A percentile compares a stretch with the other conserved stretches of the same genome.
These are phyloP conservation scores for Xylariaceae sp. DNA, from an alignment of 2,329 filamentous ascomycete species.

Conservation along the genomic window DNA sequence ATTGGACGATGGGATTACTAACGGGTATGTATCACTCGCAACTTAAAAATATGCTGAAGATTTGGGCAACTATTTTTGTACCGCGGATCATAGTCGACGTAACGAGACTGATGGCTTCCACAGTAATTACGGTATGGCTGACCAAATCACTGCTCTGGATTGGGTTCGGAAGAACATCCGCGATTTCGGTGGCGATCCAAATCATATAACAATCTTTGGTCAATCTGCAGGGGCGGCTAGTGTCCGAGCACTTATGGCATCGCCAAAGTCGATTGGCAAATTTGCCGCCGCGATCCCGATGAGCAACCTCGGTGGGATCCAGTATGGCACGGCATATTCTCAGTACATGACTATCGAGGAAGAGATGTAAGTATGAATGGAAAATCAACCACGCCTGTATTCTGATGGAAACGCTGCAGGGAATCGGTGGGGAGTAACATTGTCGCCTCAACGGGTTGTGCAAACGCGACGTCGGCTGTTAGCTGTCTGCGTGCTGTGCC, in stretches of 20 bases:
- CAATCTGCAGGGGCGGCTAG: constrained; percentile 53
- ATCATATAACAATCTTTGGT: constrained; percentile 55
- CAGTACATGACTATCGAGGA: constrained; percentile 56
- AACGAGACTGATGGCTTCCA: too few species aligned
- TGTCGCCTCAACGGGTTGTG: constrained; percentile 51
- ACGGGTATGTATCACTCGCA: constrained; percentile 48
- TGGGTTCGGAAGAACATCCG: constrained; percentile 51
- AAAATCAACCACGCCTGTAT: too few species aligned
- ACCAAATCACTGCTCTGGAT: constrained; percentile 44
- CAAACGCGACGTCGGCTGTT: constrained; percentile 46
- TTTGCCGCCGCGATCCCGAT: constrained; percentile 46
- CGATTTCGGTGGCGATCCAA: constrained; percentile 56
- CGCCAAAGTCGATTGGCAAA: constrained; percentile 44
- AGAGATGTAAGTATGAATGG: constrained; percentile 36
- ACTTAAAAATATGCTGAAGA: constrained; percentile 32
- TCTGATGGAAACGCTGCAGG: too few species aligned
- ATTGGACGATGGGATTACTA: constrained; percentile 43
- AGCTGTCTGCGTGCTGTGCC: constrained; percentile 51
- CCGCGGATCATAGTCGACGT: too few species aligned
- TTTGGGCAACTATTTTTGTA: too few species aligned
- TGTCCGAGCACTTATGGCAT: constrained; percentile 49
- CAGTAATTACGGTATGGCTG: background rate
- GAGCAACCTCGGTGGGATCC: constrained; percentile 41
- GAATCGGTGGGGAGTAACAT: constrained; percentile 47
- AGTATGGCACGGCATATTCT: constrained; percentile 58